A percentile compares a stretch with the other conserved stretches of the same genome.
Evolutionary conservation across 2,329 filamentous ascomycete species (phyloP).

Genomic region (Cordyceps sp.): DNA sequence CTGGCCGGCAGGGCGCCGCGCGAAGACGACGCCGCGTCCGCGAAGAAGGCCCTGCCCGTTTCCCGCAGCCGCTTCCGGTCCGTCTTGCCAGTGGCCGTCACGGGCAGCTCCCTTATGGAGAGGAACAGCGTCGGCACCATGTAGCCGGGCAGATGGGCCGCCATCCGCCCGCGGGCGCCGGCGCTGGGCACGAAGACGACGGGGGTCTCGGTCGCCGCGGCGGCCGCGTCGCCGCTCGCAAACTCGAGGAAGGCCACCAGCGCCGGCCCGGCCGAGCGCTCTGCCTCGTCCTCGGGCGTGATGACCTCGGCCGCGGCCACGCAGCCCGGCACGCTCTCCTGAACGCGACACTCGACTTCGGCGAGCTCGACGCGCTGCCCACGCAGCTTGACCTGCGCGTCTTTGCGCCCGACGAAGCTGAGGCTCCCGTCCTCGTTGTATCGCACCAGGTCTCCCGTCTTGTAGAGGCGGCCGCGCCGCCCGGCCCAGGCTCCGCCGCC

Average conservation of each 20-base stretch:
- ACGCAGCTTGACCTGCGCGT: conserved; percentile 31
- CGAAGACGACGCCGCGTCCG: too few relatives aligned
- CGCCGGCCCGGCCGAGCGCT: conserved; percentile 1
- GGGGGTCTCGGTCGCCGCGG: conserved; percentile 1
- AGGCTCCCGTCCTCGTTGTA: conserved; percentile 18
- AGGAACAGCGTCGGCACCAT: conserved; percentile 7
- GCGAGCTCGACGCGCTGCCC: conserved; percentile 33
- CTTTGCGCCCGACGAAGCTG: conserved; percentile 16
- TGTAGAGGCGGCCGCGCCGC: conserved; percentile 17
- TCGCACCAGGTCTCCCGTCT: conserved; percentile 28
- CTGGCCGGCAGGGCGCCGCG: too few relatives aligned
- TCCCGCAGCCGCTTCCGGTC: too few relatives aligned
- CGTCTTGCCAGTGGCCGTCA: conserved; percentile 5
- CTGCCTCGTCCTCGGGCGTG: conserved; percentile 1
- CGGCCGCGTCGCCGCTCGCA: background rate
- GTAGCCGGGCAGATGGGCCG: conserved; percentile 3
- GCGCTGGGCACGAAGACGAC: too few relatives aligned
- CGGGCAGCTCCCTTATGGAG: conserved; percentile 3
- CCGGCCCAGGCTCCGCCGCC: background rate
- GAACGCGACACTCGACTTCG: conserved; percentile 6
- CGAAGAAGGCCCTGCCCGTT: too few relatives aligned
- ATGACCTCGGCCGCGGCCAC: conserved; percentile 4
- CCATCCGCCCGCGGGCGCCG: too few relatives aligned
- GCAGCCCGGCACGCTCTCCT: background rate
- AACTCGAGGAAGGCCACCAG: conserved; percentile 5